Evolutionary conservation across 2,329 filamentous ascomycete genomes (phyloP).

Genomic region (Tolypocladium ovalisporum): DNA sequence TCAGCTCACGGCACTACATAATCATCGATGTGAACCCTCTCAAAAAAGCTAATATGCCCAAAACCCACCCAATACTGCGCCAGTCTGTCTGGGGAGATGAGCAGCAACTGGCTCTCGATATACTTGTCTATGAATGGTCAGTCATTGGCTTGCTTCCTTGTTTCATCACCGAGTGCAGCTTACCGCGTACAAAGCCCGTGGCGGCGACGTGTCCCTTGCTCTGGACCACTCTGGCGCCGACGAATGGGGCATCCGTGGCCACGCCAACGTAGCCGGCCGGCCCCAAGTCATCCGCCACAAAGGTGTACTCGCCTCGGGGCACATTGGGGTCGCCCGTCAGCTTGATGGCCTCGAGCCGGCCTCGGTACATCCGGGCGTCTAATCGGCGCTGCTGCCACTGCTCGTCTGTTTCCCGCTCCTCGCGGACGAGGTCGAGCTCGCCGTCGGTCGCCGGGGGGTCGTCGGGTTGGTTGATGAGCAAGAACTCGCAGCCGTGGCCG

Average conservation of each 20-base stretch:
- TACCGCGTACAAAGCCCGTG: slow-evolving; percentile 61
- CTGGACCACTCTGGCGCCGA: slow-evolving; percentile 61
- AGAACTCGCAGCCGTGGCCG: slow-evolving; percentile 78
- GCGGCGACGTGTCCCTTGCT: slow-evolving; percentile 70
- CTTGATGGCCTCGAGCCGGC: slow-evolving; percentile 74
- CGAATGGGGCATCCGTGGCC: slow-evolving; percentile 57
- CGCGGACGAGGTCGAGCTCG: slow-evolving; percentile 27
- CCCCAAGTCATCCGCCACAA: slow-evolving; percentile 69
- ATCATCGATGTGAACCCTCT: slow-evolving; percentile 47
- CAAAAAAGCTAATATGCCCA: slow-evolving; percentile 48
- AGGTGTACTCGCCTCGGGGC: slow-evolving; percentile 75
- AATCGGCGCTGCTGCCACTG: slow-evolving; percentile 33
- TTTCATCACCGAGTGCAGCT: slow-evolving; percentile 16
- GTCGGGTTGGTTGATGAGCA: slow-evolving; percentile 66
- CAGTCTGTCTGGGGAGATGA: slow-evolving; percentile 65
- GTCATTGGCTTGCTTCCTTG: not conserved
- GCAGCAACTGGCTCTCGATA: slow-evolving; percentile 63
- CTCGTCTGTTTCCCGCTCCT: slow-evolving; percentile 30
- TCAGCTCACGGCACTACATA: slow-evolving; percentile 24
- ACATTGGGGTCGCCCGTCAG: slow-evolving; percentile 87
- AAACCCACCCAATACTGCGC: slow-evolving; percentile 72
- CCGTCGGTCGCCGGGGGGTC: slow-evolving; percentile 27
- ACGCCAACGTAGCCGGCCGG: slow-evolving; percentile 51
- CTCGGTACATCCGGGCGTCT: slow-evolving; percentile 44
- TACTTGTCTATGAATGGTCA: slow-evolving; percentile 51